Percentiles rank a stretch among this genome's conserved stretches.
phyloP scores from a whole-genome alignment of 257 asterid genomes.

The Solanum microdontum region DNA sequence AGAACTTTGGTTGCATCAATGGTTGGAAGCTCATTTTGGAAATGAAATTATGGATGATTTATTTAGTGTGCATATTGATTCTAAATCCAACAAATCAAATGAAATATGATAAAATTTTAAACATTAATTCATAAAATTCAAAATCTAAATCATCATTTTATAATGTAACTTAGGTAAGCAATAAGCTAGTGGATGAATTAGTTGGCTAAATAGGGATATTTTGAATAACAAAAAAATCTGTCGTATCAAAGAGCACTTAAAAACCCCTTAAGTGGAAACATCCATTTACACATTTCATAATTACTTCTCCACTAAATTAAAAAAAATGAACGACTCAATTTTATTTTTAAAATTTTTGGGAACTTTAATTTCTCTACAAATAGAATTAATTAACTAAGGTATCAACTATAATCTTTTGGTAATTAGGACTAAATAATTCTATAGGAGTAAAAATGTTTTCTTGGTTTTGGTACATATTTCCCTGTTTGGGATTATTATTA shows the following conservation, averaged over 20 bases:
- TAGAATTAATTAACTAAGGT: not conserved
- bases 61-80: not conserved
- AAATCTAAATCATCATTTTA: not conserved
- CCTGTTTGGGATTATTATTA: not conserved
- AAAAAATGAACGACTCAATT: not conserved
- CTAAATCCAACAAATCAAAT: not conserved
- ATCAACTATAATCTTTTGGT: not conserved
- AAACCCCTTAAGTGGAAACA: not conserved
- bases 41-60: slow-evolving; percentile 28
- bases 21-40: slow-evolving; percentile 41
- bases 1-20: slow-evolving; percentile 58
- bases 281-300: not conserved
- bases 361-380: not conserved
- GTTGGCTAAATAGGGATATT: not conserved
- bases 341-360: not conserved
- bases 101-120: not conserved
- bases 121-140: not conserved
- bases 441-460: not conserved
- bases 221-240: not conserved
- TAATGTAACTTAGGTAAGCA: not conserved
- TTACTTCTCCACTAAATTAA: not conserved
- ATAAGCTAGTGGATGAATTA: not conserved
- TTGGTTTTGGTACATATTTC: not conserved
- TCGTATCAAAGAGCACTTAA: not conserved
- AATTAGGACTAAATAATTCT: not conserved